Percentiles rank a stretch among this genome's conserved stretches.
These are phyloP conservation scores for Kregervanrija fluxuum DNA, from an alignment of 805 yeast genomes.

Conservation along the genomic window DNA sequence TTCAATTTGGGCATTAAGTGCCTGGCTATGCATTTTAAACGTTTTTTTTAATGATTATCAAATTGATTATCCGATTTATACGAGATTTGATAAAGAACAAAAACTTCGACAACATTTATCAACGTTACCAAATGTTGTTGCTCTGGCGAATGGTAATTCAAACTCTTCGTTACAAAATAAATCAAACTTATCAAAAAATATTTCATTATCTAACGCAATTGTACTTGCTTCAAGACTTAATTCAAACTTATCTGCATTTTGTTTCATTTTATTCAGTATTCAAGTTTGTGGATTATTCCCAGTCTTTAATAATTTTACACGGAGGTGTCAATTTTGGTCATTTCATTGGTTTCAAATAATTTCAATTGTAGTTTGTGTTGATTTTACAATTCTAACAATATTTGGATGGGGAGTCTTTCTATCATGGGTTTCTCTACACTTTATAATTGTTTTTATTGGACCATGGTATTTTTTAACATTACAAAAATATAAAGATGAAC, in stretches of 20 bases:
- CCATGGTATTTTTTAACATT: slow-evolving; percentile 66
- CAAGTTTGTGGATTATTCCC: slow-evolving; percentile 71
- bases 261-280: slow-evolving; percentile 69
- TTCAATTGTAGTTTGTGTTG: slow-evolving; percentile 25
- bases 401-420: slow-evolving; percentile 35
- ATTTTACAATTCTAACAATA: slow-evolving; percentile 27
- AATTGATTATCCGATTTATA: slow-evolving; percentile 30
- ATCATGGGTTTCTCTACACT: slow-evolving; percentile 45
- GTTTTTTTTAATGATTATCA: slow-evolving; percentile 64
- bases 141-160: not conserved
- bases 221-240: slow-evolving; percentile 83
- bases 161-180: slow-evolving; percentile 3
- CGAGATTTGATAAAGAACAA: slow-evolving; percentile 5
- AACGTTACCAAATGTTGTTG: not conserved
- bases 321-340: slow-evolving; percentile 30
- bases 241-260: slow-evolving; percentile 70
- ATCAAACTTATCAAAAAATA: slow-evolving; percentile 70
- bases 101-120: slow-evolving; percentile 1
- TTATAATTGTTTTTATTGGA: slow-evolving; percentile 43
- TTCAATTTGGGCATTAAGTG: slow-evolving; percentile 88
- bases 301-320: slow-evolving; percentile 52
- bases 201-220: slow-evolving; percentile 78
- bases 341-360: slow-evolving; percentile 28
- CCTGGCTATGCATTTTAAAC: slow-evolving; percentile 69
- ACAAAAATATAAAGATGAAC: slow-evolving; percentile 75